Percentiles rank a stretch among this genome's conserved stretches.
phyloP scores from a whole-genome alignment of 257 asterid species.

The Solanum clarkiae region DNA sequence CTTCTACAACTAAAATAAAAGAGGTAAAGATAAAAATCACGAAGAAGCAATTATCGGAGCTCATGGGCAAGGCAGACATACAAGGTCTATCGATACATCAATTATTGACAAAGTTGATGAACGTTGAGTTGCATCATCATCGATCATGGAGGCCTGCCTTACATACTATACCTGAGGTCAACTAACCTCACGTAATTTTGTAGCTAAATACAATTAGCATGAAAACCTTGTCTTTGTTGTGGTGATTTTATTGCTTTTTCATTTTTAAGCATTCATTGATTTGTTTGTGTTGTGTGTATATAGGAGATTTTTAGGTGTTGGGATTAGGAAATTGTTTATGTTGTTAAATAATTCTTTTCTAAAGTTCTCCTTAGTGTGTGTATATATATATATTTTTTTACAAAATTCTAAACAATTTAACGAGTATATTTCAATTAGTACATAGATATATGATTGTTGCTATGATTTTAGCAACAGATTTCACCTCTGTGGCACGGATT shows the following conservation, averaged over 20 bases:
- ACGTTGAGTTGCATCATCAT: neutral
- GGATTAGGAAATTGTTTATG: neutral
- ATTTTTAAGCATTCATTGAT: neutral
- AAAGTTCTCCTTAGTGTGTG: neutral
- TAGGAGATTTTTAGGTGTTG: neutral
- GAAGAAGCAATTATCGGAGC: slow-evolving; percentile 37
- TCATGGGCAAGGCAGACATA: slow-evolving; percentile 15
- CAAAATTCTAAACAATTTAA: no score
- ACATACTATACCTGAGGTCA: slow-evolving; percentile 31
- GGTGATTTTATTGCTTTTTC: neutral
- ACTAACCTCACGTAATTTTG: neutral
- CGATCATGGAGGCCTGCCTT: slow-evolving; percentile 37
- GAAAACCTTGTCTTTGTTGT: no score
- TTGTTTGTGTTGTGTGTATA: neutral
- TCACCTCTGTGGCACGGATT: neutral
- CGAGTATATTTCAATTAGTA: neutral
- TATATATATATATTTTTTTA: neutral
- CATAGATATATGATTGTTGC: neutral
- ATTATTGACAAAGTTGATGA: slow-evolving; percentile 16
- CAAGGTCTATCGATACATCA: slow-evolving; percentile 24
- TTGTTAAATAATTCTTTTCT: neutral
- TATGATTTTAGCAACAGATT: no score
- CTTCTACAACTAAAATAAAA: neutral
- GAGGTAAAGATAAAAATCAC: slow-evolving; percentile 52
- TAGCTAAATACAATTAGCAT: no score